Evolutionary conservation across 306 rosid genomes (phyloP).

Genomic region (Lupinus albus): DNA sequence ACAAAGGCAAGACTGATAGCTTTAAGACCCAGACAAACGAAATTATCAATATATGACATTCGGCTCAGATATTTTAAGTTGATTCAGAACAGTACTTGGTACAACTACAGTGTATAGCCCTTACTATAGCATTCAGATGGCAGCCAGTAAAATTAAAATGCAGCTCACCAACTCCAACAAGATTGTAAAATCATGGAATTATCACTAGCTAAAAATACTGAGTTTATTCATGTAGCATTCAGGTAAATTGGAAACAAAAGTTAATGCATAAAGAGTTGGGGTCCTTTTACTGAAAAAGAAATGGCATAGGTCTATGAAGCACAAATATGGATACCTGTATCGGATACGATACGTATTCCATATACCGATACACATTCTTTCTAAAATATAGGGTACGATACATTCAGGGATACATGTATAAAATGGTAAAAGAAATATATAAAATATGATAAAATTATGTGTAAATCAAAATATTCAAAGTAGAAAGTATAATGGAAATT

Average conservation of each 20-base stretch:
- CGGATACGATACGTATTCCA: no score
- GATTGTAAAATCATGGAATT: slow-evolving; percentile 25
- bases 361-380: no score
- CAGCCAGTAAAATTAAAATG: slow-evolving; percentile 16
- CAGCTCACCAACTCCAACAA: slow-evolving; percentile 6
- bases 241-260: slow-evolving; percentile 3
- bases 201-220: slow-evolving; percentile 3
- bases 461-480: no score
- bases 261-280: slow-evolving; percentile 5
- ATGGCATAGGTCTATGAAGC: no score
- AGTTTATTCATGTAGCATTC: background rate
- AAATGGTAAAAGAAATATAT: no score
- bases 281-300: background rate
- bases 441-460: no score
- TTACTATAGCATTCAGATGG: background rate
- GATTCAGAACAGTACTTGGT: background rate
- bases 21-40: slow-evolving; percentile 7
- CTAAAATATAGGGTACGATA: no score
- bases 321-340: no score
- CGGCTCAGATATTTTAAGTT: background rate
- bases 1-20: background rate
- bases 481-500: no score
- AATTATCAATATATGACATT: background rate
- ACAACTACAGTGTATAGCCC: background rate
- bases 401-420: no score